Conservation (phyloP, 208 protist genomes). For the Leishmania amazonensis region DNA sequence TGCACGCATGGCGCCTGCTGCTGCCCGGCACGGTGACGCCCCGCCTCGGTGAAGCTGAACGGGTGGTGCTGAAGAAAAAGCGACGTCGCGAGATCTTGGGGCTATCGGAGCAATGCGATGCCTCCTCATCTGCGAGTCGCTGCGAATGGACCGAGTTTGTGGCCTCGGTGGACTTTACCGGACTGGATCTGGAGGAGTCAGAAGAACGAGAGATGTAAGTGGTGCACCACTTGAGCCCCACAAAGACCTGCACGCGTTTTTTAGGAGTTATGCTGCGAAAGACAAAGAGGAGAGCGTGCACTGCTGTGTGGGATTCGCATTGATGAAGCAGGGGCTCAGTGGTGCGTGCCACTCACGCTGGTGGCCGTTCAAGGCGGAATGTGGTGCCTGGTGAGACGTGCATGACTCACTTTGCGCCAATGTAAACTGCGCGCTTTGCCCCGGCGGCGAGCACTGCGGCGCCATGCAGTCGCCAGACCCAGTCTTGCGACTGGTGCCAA, state of each 20-base stretch:
- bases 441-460: not conserved
- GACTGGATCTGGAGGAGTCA: constrained; percentile 2
- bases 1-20: constrained; percentile 76
- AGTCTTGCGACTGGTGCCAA: not conserved
- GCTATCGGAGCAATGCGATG: constrained; percentile 22
- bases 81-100: constrained; percentile 57
- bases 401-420: not conserved
- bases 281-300: not conserved
- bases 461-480: not conserved
- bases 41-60: constrained; percentile 30
- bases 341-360: not conserved
- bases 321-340: not conserved
- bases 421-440: not conserved
- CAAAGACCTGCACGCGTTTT: not conserved
- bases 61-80: constrained; percentile 56
- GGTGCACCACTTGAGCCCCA: not conserved
- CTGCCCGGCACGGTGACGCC: constrained; percentile 39
- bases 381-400: not conserved
- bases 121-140: constrained; percentile 1
- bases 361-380: not conserved
- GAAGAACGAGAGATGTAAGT: not conserved
- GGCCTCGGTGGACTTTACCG: constrained; percentile 16
- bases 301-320: not conserved
- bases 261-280: not conserved
- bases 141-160: constrained; percentile 54